A percentile compares a stretch with the other conserved stretches of the same genome.
Evolutionary conservation across 495 filamentous ascomycete genomes (phyloP).

Genomic region (Neurospora sp.): DNA sequence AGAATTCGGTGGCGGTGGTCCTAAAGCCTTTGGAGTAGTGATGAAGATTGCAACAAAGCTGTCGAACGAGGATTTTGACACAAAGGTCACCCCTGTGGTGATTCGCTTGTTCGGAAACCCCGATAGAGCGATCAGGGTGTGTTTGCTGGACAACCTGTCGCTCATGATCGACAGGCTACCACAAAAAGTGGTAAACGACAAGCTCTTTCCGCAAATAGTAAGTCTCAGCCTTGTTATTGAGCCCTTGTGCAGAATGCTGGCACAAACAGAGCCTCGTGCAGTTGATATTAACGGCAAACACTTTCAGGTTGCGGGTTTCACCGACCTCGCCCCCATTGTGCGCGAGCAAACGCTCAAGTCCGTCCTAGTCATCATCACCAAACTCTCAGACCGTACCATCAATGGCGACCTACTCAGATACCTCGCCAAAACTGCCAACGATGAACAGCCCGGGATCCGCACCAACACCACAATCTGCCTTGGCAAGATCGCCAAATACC

Average conservation of each 20-base stretch:
- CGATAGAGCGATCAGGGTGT: constrained; percentile 86
- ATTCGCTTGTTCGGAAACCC: constrained; percentile 83
- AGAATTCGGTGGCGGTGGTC: constrained; percentile 91
- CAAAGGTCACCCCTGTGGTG: constrained; percentile 73
- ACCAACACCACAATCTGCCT: constrained; percentile 98
- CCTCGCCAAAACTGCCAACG: constrained; percentile 91
- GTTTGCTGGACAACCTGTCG: constrained; percentile 79
- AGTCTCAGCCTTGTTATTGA: constrained; percentile 2
- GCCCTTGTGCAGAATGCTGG: not conserved
- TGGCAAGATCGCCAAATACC: constrained; percentile 85
- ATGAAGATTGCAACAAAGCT: constrained; percentile 85
- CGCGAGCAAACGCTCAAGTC: constrained; percentile 94
- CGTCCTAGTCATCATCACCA: constrained; percentile 71
- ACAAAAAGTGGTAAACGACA: constrained; percentile 87
- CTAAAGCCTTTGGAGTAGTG: constrained; percentile 79
- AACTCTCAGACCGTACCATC: constrained; percentile 83
- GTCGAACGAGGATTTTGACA: constrained; percentile 80
- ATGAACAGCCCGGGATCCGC: constrained; percentile 93
- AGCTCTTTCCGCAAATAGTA: constrained; percentile 91
- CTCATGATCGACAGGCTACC: constrained; percentile 85
- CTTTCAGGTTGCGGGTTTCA: constrained; percentile 70
- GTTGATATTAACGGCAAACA: not conserved
- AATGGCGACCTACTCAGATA: constrained; percentile 89
- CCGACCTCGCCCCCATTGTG: constrained; percentile 80
- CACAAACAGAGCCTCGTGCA: not conserved